phyloP scores from a whole-genome alignment of 495 filamentous ascomycete genomes.

The Penicillium longicatenatum region DNA sequence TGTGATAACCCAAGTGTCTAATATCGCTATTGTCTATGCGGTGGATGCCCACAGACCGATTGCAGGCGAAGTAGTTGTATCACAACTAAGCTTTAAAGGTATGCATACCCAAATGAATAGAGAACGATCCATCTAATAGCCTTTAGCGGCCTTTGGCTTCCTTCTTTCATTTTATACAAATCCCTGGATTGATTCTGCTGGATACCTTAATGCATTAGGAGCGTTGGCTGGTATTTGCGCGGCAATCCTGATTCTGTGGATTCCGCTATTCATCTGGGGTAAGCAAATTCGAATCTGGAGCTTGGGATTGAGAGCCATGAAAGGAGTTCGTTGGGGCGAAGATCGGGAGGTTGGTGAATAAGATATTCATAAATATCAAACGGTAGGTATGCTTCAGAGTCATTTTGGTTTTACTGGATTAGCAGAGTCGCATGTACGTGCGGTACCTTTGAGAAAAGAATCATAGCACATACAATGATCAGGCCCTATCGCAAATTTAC shows the following conservation, averaged over 20 bases:
- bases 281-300: constrained; percentile 25
- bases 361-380: neutral
- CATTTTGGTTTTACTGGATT: neutral
- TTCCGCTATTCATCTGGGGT: constrained; percentile 51
- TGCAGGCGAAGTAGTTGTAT: constrained; percentile 52
- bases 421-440: neutral
- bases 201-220: constrained; percentile 52
- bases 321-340: constrained; percentile 4
- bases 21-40: constrained; percentile 33
- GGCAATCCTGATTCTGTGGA: constrained; percentile 34
- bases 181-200: constrained; percentile 49
- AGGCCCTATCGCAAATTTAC: no score
- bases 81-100: constrained; percentile 52
- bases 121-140: neutral
- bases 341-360: constrained; percentile 10
- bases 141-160: constrained; percentile 49
- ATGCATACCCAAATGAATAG: neutral
- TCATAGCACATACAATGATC: no score
- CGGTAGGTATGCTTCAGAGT: neutral
- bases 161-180: constrained; percentile 60
- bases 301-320: constrained; percentile 5
- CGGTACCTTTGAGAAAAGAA: neutral
- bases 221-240: constrained; percentile 53
- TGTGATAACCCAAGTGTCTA: constrained; percentile 5
- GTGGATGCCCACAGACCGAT: constrained; percentile 57